Percentiles rank a stretch among this genome's conserved stretches.
phyloP scores from a whole-genome alignment of 176 grass and related monocot species.

The Oryza coarctata region DNA sequence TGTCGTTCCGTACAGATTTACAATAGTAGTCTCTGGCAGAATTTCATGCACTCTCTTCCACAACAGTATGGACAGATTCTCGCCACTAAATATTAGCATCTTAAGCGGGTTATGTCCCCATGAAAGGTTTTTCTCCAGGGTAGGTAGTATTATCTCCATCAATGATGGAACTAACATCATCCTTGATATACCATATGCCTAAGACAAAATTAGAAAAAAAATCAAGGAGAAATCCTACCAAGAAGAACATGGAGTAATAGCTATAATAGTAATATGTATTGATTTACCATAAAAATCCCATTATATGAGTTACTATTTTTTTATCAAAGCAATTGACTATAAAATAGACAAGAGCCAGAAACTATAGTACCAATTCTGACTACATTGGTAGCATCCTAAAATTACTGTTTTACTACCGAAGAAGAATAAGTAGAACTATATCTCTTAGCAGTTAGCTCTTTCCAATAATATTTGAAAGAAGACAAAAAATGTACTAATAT shows the following conservation, averaged over 20 bases:
- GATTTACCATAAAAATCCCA: conserved; percentile 20
- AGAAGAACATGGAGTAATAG: background rate
- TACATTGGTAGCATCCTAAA: background rate
- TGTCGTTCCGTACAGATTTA: conserved; percentile 84
- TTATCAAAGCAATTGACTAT: conserved; percentile 6
- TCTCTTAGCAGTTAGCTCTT: background rate
- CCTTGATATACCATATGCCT: conserved; percentile 78
- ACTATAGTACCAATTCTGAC: background rate
- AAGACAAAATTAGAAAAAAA: conserved; percentile 6
- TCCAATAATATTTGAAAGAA: background rate
- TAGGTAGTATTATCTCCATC: conserved; percentile 61
- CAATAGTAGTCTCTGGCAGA: conserved; percentile 63
- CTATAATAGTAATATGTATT: conserved; percentile 9
- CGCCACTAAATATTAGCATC: conserved; percentile 83
- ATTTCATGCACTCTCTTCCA: conserved; percentile 59
- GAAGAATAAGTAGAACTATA: background rate
- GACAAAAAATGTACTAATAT: background rate
- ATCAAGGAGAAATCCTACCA: conserved; percentile 15
- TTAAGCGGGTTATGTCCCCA: conserved; percentile 50
- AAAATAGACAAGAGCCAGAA: background rate
- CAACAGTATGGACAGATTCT: conserved; percentile 60
- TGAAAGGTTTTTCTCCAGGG: conserved; percentile 41
- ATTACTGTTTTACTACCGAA: background rate
- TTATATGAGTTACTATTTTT: background rate
- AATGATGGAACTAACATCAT: conserved; percentile 78